Base-by-base conservation (phyloP, 352 stramenopile species). In the Phytopythium boreale region DNA sequence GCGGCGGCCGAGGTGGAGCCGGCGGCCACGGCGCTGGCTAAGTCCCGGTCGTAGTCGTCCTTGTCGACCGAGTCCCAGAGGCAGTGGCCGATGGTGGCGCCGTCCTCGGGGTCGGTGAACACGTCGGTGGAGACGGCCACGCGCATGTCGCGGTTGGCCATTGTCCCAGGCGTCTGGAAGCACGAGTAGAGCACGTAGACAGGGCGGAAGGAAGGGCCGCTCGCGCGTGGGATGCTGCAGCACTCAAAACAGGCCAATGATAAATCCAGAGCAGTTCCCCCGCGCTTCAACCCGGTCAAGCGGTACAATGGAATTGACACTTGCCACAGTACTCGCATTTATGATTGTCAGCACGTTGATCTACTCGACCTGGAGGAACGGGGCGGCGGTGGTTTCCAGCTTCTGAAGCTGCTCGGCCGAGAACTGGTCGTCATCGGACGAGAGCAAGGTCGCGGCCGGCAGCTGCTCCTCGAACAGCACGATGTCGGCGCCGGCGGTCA, bases 381-480 rank as follows among this genome's bases (percentile, higher is more conserved):
- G 70, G 56, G 64, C 51, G 1, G 74, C 67, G 31, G 80, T 43
- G 17, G 49, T 41, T 14, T 59, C 26, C 9, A 89, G 59, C 46
- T 79, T 53, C 53, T 77, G 52, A n/a, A 91, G 66, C 50, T 89
- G 73, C 27, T 69, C 39, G 1, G 60, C 15, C 6, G 79, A 75
- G 67, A 84, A 88, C 39, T 36, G 47, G 0, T 69, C 62, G 8
- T 52, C 47, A 9, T 20, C 68, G 36, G 84, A 84, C 9, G 72
- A 59, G 19, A 86, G 66, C 31, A 67, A 75, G 20, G 51, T 49
- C 19, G 68, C 68, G 20, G 72, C 68, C 0, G 73, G 62, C 19
- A 89, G 74, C 59, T 92, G 80, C 52, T 92, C 80, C 59, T 90
- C 72, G 22, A 89, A 68, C 22, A 93, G 66, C 34, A 79, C 71